Percentiles rank a stretch among this genome's conserved stretches.
Conservation (phyloP, 306 rosid genomes). For the Vigna nakashimae region DNA sequence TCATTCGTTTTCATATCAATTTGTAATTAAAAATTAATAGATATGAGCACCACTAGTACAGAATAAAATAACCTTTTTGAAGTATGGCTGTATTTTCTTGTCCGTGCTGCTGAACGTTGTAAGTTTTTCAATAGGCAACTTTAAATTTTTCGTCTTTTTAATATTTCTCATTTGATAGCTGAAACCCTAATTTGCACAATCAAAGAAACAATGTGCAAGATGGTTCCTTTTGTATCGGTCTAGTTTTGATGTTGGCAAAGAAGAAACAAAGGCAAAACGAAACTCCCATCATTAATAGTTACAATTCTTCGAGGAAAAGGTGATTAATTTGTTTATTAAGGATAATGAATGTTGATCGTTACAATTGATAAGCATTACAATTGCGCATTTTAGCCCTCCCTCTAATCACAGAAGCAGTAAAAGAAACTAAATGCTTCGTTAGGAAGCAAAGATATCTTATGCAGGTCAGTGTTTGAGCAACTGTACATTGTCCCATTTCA, state of each 20-base stretch:
- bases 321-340: not conserved
- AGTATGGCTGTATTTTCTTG: not conserved
- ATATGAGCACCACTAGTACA: slow-evolving; percentile 5
- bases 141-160: not conserved
- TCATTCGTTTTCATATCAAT: not conserved
- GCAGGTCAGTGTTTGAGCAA: slow-evolving; percentile 16
- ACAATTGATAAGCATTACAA: not conserved
- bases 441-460: slow-evolving; percentile 7
- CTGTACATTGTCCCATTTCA: not conserved
- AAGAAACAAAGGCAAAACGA: not conserved
- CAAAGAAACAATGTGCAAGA: not conserved
- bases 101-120: slow-evolving; percentile 6
- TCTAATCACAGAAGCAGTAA: not conserved
- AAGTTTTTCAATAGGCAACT: not conserved
- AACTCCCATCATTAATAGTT: not conserved
- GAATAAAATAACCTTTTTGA: not conserved
- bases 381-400: not conserved
- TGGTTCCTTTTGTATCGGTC: slow-evolving; percentile 19
- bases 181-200: slow-evolving; percentile 45
- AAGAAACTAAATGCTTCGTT: slow-evolving; percentile 1
- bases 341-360: not conserved
- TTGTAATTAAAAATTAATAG: not conserved
- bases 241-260: not conserved
- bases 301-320: slow-evolving; percentile 2
- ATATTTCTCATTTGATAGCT: slow-evolving; percentile 4